Evolutionary conservation across 257 asterid genomes (phyloP), one percentile per base, ranked within the genome.

Genomic region (Nicotiana obtusifolia): DNA sequence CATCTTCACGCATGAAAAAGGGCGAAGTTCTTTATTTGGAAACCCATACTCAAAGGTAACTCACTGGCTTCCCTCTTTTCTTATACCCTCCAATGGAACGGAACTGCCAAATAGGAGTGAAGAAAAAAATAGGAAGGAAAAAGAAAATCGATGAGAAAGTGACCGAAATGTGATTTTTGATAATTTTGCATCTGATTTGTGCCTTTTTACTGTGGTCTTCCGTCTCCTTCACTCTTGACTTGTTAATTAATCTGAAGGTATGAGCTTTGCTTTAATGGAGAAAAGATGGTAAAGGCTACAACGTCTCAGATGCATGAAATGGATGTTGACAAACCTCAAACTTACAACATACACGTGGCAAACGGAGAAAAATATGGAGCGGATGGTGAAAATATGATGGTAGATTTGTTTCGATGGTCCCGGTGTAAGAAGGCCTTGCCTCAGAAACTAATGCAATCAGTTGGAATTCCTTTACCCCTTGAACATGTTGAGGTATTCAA

Each of bases 1-100:
- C 99, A 69, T 93, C 98, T 33, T 92, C 99, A 44, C 99, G 99
- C 85, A 84, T 96, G 88, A 94, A 94, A 90, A 91, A 88, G 89
- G 99, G 99, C 24, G 98, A 96, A 87, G 99, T 94, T 83, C 89
- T 96, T 30, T 94, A 91, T 79, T 90, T 94, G 44, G 99, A 96
- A 89, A 92, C 98, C 44, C 97, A 88, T 86, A 84, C 89, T 80
- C 83, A 88, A 89, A 91, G 99, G 98, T 95, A 88, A 76, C 62
- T 41, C 44, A 8, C 62, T 75, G 62, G 80, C 44, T 49, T 33
- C 52, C 8, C 76, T 31, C 52, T 66, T 66, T 16, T 17, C 24
- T 56, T 56, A 31, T 20, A 28, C 41, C 71, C 71, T 30, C 24
- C 60, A 31, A 71, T 71, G 60, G 20, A 60, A 13, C 8, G 20